Percentiles rank a stretch among this genome's conserved stretches.
Evolutionary conservation across 768 basidiomycete genomes (phyloP).

Genomic region (Auriscalpium orientale): DNA sequence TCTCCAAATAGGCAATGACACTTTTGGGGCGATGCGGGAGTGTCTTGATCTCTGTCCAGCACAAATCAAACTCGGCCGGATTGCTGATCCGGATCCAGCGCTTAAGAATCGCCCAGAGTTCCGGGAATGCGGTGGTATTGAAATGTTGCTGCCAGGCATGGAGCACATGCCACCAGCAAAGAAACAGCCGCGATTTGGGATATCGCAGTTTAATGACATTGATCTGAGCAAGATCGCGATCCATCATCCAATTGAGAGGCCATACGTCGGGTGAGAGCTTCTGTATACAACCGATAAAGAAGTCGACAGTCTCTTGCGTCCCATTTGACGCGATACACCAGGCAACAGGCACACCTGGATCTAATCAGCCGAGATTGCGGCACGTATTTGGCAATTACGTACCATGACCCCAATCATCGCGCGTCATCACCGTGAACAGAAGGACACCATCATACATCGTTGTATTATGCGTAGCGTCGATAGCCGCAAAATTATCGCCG

Average conservation of each 20-base stretch:
- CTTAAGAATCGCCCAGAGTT: not conserved
- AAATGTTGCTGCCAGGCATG: not conserved
- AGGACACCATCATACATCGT: not conserved
- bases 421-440: not conserved
- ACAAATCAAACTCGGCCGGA: not conserved
- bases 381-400: not conserved
- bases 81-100: not conserved
- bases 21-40: not conserved
- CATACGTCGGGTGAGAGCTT: not conserved
- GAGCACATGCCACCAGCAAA: constrained; percentile 4
- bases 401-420: constrained; percentile 2
- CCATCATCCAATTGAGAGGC: not conserved
- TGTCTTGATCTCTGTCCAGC: not conserved
- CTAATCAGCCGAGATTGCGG: not conserved
- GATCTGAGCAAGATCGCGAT: constrained; percentile 1
- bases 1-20: not conserved
- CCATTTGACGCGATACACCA: not conserved
- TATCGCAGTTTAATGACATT: not conserved
- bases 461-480: not conserved
- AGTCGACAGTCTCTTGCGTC: not conserved
- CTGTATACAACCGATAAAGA: not conserved
- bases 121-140: not conserved
- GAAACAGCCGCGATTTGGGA: not conserved
- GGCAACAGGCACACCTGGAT: not conserved
- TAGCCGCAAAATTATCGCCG: not conserved